Conservation (phyloP, 352 stramenopile genomes). For the Phytophthora capsici region DNA sequence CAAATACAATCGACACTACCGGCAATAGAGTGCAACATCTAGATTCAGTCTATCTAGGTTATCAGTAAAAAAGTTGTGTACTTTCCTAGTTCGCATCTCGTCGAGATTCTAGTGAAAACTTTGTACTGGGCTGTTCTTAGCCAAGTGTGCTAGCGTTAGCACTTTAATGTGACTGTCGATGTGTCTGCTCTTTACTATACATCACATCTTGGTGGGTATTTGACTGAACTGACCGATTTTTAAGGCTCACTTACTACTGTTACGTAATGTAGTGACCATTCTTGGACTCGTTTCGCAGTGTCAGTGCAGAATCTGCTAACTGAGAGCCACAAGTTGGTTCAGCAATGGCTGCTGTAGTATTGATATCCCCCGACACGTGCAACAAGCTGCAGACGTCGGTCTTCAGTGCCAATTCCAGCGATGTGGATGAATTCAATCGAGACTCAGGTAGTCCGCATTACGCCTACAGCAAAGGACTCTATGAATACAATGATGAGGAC, state of each 20-base stretch:
- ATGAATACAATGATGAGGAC: constrained; percentile 20
- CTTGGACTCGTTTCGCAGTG: neutral
- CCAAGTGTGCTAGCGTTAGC: constrained; percentile 1
- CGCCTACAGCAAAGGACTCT: constrained; percentile 8
- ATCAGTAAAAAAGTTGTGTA: neutral
- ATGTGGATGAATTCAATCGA: constrained; percentile 12
- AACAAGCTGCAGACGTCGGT: constrained; percentile 36
- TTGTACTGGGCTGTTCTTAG: neutral
- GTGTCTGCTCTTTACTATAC: neutral
- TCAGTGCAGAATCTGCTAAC: constrained; percentile 21
- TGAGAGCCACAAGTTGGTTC: constrained; percentile 7
- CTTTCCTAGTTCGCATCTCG: constrained; percentile 3
- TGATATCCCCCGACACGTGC: constrained; percentile 33
- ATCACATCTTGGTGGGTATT: neutral
- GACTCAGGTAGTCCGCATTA: constrained; percentile 14
- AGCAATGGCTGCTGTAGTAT: constrained; percentile 5
- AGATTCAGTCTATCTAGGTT: constrained; percentile 13
- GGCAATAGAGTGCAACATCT: neutral
- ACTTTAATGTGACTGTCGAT: too few relatives aligned
- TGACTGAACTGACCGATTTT: constrained; percentile 3
- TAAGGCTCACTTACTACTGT: too few relatives aligned
- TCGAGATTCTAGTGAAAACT: constrained; percentile 7
- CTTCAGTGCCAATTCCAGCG: constrained; percentile 39
- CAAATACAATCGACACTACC: neutral
- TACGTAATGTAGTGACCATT: neutral